Percentiles rank a stretch among this genome's conserved stretches.
phyloP scores from a whole-genome alignment of 768 basidiomycete species.

The Suillus discolor region DNA sequence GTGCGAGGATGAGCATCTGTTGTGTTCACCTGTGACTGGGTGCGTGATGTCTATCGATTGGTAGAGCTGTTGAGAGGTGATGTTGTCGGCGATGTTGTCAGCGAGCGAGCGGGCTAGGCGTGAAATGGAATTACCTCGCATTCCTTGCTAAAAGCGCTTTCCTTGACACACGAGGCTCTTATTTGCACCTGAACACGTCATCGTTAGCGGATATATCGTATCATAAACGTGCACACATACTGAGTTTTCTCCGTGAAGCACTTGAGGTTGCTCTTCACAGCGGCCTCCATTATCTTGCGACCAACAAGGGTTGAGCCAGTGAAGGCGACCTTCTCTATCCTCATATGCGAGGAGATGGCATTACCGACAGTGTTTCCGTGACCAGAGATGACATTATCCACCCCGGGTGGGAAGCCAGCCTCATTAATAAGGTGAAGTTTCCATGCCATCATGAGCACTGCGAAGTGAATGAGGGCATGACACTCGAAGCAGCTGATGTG shows the following conservation, averaged over 20 bases:
- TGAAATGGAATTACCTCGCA: slow-evolving; percentile 35
- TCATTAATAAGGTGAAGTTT: too few species aligned
- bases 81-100: slow-evolving; percentile 8
- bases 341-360: too few species aligned
- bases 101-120: too few species aligned
- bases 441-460: too few species aligned
- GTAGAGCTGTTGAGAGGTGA: slow-evolving; percentile 34
- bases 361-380: too few species aligned
- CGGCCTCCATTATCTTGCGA: slow-evolving; percentile 72
- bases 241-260: too few species aligned
- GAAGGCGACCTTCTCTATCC: slow-evolving; percentile 73
- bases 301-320: slow-evolving; percentile 80
- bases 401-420: too few species aligned
- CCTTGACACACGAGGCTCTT: slow-evolving; percentile 43
- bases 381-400: too few species aligned
- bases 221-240: slow-evolving; percentile 19
- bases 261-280: slow-evolving; percentile 81
- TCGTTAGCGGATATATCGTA: not conserved
- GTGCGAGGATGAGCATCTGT: slow-evolving; percentile 40
- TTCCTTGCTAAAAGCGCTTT: slow-evolving; percentile 50
- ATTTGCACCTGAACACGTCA: slow-evolving; percentile 34
- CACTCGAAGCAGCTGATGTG: too few species aligned
- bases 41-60: slow-evolving; percentile 38
- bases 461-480: too few species aligned
- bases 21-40: slow-evolving; percentile 26